Evolutionary conservation across 257 asterid genomes (phyloP).

Genomic region (Forsythia suspensa): DNA sequence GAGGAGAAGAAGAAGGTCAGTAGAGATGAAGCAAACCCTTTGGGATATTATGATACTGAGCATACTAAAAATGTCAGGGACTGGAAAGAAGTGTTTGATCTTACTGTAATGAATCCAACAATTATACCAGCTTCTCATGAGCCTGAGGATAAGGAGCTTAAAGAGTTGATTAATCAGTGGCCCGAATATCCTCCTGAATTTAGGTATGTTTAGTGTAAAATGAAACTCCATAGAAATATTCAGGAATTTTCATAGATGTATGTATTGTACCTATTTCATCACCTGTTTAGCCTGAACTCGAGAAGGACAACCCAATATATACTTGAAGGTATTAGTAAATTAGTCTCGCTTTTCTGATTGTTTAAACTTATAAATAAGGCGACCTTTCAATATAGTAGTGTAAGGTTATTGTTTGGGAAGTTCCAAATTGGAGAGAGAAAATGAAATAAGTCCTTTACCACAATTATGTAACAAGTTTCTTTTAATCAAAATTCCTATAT

Average conservation of each 20-base stretch:
- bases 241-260: neutral
- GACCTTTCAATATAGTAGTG: neutral
- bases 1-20: constrained; percentile 44
- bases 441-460: neutral
- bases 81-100: constrained; percentile 48
- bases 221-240: neutral
- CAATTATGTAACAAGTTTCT: no score
- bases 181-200: constrained; percentile 32
- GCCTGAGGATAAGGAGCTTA: constrained; percentile 25
- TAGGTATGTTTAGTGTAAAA: constrained; percentile 14
- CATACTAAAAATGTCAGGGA: constrained; percentile 46
- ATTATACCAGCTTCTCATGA: constrained; percentile 30
- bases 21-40: constrained; percentile 32
- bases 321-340: neutral
- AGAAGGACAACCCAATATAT: no score
- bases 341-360: neutral
- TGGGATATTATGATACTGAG: constrained; percentile 43
- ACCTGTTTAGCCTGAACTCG: neutral
- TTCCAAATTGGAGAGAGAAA: neutral
- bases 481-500: no score
- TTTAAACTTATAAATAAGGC: neutral
- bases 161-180: constrained; percentile 34
- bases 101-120: constrained; percentile 28
- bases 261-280: neutral
- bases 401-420: no score